Evolutionary conservation across 164 flowering plant genomes (phyloP), one percentile per base, ranked within the genome.

Genomic region (Magnolia sinica): DNA sequence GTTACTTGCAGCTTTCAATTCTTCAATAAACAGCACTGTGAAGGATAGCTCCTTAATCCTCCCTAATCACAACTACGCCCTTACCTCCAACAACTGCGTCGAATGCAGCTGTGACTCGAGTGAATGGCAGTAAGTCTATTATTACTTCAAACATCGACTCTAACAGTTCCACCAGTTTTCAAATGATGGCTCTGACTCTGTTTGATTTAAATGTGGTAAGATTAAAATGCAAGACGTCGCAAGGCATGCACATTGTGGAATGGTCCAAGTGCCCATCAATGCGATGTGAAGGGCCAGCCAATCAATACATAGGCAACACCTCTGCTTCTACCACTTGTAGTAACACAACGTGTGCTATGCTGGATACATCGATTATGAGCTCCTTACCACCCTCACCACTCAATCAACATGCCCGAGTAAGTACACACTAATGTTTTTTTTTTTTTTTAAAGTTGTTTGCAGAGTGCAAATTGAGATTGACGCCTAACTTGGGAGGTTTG

Each of bases 11-110:
- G 95, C 86, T 79, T 92, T 95, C 76, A 49, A 79, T 16, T 86
- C 93, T 9, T 51, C 61, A 7, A 74, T 90, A 29, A 77, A 11
- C 50, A 86, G 50, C 37, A 72, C 68, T 50, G 89, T 95, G 23
- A 1, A 64, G 19, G 97, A 91, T 76, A 77, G 71, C 74, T 79
- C 86, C 13, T 73, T 92, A 23, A 89, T 87, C 23, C 84, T 90
- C 65, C 66, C 95, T 4, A 87, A 89, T 69, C 88, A 84, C 59
- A 88, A 90, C 24, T 89, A 87, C 63, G 76, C 70, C 24, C 77
- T 83, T 77, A 92, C 94, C 1, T 95, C 97, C 4, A 79, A 84
- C 74, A 81, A 79, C 71, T 92, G 95, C 64, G 85, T 92, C n/a
- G 83, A 66, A 80, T 92, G 97, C 91, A 76, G 45, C 31, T 91